phyloP scores from a whole-genome alignment of 176 grass and related monocot genomes.

The Ampelocalamus luodianensis region DNA sequence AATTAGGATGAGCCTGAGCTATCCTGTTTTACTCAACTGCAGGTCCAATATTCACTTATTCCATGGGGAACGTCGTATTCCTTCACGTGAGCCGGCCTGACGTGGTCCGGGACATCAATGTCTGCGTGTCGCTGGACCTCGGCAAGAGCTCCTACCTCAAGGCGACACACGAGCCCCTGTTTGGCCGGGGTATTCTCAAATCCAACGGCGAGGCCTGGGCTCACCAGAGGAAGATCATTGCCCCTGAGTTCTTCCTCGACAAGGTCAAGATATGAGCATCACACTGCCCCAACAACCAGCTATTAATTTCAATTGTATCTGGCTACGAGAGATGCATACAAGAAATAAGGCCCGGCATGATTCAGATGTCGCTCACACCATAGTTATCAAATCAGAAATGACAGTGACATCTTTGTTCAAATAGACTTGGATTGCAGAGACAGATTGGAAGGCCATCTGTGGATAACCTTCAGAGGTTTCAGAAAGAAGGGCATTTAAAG shows the following conservation, averaged over 20 bases:
- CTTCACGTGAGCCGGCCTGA: slow-evolving; percentile 85
- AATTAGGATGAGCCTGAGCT: neutral
- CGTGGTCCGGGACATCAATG: slow-evolving; percentile 79
- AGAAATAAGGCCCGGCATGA: neutral
- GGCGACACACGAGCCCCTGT: slow-evolving; percentile 91
- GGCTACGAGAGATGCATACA: neutral
- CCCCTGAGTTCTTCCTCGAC: slow-evolving; percentile 87
- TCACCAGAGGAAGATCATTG: slow-evolving; percentile 92
- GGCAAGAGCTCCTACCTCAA: slow-evolving; percentile 94
- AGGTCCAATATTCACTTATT: slow-evolving; percentile 84
- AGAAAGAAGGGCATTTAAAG: slow-evolving; percentile 25
- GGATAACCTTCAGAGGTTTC: slow-evolving; percentile 19
- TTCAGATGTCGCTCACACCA: slow-evolving; percentile 3
- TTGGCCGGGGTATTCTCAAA: slow-evolving; percentile 87
- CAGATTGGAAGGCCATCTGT: slow-evolving; percentile 12
- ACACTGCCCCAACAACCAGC: neutral
- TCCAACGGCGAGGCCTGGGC: slow-evolving; percentile 79
- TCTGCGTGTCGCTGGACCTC: slow-evolving; percentile 80
- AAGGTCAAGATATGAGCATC: slow-evolving; percentile 77
- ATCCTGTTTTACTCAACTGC: neutral
- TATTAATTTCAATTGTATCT: neutral
- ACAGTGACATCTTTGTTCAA: slow-evolving; percentile 7
- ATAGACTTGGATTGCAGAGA: slow-evolving; percentile 14
- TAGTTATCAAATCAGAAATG: slow-evolving; percentile 21
- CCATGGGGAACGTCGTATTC: slow-evolving; percentile 79